Conservation (phyloP, 2,329 filamentous ascomycete genomes). For the Fusarium piperis region DNA sequence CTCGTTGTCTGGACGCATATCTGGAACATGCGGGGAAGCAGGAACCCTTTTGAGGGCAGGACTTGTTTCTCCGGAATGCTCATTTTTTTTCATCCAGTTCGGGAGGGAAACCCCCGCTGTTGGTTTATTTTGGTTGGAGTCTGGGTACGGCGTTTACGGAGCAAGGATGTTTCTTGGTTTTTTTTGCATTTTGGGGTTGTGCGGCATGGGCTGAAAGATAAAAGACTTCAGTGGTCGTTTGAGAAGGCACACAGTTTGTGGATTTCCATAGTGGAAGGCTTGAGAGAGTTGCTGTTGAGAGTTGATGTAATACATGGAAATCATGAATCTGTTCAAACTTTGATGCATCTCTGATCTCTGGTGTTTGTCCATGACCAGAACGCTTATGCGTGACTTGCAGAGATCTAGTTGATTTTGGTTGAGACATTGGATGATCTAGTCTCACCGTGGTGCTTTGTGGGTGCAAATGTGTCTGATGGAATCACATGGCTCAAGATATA, state of each 20-base stretch:
- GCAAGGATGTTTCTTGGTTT: constrained; percentile 9
- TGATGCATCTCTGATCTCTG: not conserved
- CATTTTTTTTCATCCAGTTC: constrained; percentile 6
- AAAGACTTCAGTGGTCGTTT: constrained; percentile 29
- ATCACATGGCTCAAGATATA: not conserved
- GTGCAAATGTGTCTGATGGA: not conserved
- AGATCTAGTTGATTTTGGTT: not conserved
- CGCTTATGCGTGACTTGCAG: not conserved
- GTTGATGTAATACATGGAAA: constrained; percentile 35
- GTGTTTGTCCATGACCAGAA: not conserved
- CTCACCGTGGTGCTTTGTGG: not conserved
- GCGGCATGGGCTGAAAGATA: constrained; percentile 36
- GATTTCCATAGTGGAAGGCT: constrained; percentile 7
- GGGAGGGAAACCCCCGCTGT: constrained; percentile 6
- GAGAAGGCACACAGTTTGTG: constrained; percentile 11
- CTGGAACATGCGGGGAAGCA: constrained; percentile 12
- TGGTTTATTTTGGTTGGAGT: constrained; percentile 19
- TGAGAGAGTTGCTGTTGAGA: constrained; percentile 1
- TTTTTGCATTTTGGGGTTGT: constrained; percentile 24
- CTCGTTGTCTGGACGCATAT: constrained; percentile 20
- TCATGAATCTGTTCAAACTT: constrained; percentile 10
- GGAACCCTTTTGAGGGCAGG: constrained; percentile 22
- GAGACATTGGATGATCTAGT: not conserved
- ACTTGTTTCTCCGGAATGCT: constrained; percentile 12
- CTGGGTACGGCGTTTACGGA: constrained; percentile 33